phyloP scores from a whole-genome alignment of 495 filamentous ascomycete genomes.

The Aspergillus affinis region DNA sequence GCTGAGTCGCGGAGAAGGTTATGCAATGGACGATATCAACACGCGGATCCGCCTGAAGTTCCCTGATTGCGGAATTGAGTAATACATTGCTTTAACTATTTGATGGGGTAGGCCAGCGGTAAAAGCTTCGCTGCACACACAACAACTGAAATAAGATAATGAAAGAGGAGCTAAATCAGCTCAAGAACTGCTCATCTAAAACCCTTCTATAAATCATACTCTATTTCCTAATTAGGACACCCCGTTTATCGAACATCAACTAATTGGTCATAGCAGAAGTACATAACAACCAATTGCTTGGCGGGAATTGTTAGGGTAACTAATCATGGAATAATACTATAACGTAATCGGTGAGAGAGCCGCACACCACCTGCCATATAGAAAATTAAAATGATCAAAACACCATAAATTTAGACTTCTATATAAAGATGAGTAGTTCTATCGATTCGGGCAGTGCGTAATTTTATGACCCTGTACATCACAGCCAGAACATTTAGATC shows the following conservation, averaged over 20 bases:
- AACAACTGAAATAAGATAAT: constrained; percentile 3
- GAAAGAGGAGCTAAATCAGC: constrained; percentile 6
- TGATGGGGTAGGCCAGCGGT: constrained; percentile 3
- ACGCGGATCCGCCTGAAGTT: constrained; percentile 4
- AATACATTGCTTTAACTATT: constrained; percentile 2
- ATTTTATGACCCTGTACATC: too few species aligned
- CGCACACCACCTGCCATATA: too few species aligned
- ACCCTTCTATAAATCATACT: constrained; percentile 4
- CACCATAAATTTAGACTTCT: too few species aligned
- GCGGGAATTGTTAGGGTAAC: not conserved
- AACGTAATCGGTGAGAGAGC: too few species aligned
- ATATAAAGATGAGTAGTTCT: too few species aligned
- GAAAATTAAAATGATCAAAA: too few species aligned
- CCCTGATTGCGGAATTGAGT: constrained; percentile 7
- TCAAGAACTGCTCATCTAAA: constrained; percentile 5
- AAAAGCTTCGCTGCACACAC: constrained; percentile 5
- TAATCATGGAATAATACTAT: too few species aligned
- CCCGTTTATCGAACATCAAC: too few species aligned
- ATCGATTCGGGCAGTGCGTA: too few species aligned
- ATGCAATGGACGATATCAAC: constrained; percentile 5
- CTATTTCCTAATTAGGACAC: constrained; percentile 7
- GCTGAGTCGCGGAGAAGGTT: constrained; percentile 7
- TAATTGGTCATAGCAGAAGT: constrained; percentile 1
- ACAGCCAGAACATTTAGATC: too few species aligned
- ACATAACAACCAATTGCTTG: too few species aligned